These are phyloP conservation scores for Nemania sp. DNA, from an alignment of 2,329 filamentous ascomycete species.

Conservation along the genomic window DNA sequence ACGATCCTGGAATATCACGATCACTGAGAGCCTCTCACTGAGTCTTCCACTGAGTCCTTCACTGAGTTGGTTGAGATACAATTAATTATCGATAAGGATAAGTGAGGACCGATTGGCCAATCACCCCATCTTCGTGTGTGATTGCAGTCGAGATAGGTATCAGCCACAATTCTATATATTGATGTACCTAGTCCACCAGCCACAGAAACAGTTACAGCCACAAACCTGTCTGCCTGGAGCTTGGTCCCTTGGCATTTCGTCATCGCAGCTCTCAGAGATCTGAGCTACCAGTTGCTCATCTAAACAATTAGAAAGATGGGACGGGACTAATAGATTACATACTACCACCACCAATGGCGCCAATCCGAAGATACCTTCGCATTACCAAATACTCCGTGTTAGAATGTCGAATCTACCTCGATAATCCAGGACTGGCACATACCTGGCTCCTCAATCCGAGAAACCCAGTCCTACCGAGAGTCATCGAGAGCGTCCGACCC, in stretches of 20 bases:
- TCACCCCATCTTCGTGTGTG: too few relatives aligned
- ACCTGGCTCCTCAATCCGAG: conserved; percentile 86
- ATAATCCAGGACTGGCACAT: conserved; percentile 84
- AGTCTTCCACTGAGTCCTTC: not conserved
- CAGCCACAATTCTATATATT: conserved; percentile 5
- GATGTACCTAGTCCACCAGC: not conserved
- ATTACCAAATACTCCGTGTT: conserved; percentile 94
- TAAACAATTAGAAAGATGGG: not conserved
- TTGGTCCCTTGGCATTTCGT: conserved; percentile 30
- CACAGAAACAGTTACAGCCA: conserved; percentile 8
- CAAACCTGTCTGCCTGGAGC: not conserved
- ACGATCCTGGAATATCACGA: not conserved
- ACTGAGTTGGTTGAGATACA: too few relatives aligned
- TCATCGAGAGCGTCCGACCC: conserved; percentile 87
- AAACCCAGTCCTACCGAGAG: conserved; percentile 80
- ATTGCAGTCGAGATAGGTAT: not conserved
- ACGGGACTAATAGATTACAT: not conserved
- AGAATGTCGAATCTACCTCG: conserved; percentile 96
- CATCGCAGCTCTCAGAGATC: conserved; percentile 33
- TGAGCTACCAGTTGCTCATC: not conserved
- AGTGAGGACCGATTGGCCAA: not conserved
- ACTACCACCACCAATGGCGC: conserved; percentile 72
- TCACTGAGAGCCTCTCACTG: conserved; percentile 22
- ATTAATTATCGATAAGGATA: conserved; percentile 13
- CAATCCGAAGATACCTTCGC: conserved; percentile 87